Base-by-base conservation (phyloP, 2,329 filamentous ascomycete genomes). In the Endocalyx cinctus region DNA sequence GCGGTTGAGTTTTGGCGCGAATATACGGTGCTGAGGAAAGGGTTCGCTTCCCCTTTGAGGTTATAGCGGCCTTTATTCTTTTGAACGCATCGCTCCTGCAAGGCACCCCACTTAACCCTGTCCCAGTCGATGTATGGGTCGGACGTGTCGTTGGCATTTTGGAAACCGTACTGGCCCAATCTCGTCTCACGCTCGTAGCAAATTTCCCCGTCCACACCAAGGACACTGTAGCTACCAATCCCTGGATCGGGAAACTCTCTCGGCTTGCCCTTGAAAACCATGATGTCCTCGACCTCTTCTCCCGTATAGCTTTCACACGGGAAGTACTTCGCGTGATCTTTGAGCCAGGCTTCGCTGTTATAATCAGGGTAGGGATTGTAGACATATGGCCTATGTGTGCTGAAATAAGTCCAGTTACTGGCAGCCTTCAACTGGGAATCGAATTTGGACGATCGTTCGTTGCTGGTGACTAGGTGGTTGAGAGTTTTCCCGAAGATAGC, bases 331-430 rank as follows among this genome's bases (percentile, higher is more conserved):
- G 79, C 82, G 29, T 71, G 66, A 43, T 72, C 29, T 63, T 59
- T 47, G 17, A 37, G 31, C 80, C 81, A 88, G 11, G 65, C 58
- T 4, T 65, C 60, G 31, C 69, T 72, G 49, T 84, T 82, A 60
- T 87, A 86, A 12, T 74, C 63, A 1, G 84, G 83, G 43, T 87
- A 88, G 0, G 84, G 84, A 37, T 80, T 70, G 58, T 85, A 87
- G 14, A 72, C 64, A 34, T 74, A 64, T 1, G 77, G 72, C 31
- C 66, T 59, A 27, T 70, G 61, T 10, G 59, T 52, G 33, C 52
- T 67, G 47, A 69, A 74, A 22, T 57, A 57, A 17, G 56, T 42
- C 29, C 52, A 50, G 7, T 54, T 48, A n/a, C 57, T 51, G 32
- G 61, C 43, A 5, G 44, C 43, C 12, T 43, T 57, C 23, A 62